Evolutionary conservation across 805 yeast genomes (phyloP).

Genomic region (Saccharomyces paradoxus): DNA sequence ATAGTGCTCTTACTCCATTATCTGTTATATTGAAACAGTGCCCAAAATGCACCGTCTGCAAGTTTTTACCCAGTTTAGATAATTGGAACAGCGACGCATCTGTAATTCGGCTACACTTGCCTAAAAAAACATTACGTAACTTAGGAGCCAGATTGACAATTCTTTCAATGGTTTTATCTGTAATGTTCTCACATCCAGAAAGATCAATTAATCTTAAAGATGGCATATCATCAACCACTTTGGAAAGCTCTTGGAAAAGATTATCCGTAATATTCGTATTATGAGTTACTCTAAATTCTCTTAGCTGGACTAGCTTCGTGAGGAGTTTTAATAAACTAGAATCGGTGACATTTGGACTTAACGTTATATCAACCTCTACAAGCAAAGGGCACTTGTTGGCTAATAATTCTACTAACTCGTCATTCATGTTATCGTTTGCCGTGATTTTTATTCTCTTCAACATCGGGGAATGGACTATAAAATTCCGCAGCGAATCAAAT

Average conservation of each 20-base stretch:
- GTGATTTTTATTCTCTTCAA: conserved; percentile 77
- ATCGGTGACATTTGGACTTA: conserved; percentile 68
- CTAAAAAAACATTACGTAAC: conserved; percentile 76
- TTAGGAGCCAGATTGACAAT: conserved; percentile 75
- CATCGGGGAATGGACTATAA: conserved; percentile 59
- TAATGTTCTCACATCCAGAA: conserved; percentile 71
- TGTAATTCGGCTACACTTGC: conserved; percentile 81
- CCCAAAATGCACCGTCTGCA: conserved; percentile 88
- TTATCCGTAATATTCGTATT: conserved; percentile 62
- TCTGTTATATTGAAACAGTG: conserved; percentile 90
- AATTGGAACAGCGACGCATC: conserved; percentile 70
- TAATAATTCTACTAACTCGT: conserved; percentile 50
- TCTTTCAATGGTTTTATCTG: conserved; percentile 69
- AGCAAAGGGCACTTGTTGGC: conserved; percentile 67
- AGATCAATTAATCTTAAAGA: conserved; percentile 75
- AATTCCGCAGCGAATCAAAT: conserved; percentile 50
- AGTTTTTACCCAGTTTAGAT: conserved; percentile 63
- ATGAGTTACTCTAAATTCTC: conserved; percentile 78
- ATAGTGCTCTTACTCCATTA: conserved; percentile 68
- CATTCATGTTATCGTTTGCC: conserved; percentile 59
- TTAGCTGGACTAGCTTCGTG: conserved; percentile 53
- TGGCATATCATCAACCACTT: conserved; percentile 36
- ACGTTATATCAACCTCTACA: conserved; percentile 85
- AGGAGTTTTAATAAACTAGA: conserved; percentile 50
- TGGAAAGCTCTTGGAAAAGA: conserved; percentile 37